phyloP scores from a whole-genome alignment of 768 basidiomycete genomes.

The Trametes elegans region DNA sequence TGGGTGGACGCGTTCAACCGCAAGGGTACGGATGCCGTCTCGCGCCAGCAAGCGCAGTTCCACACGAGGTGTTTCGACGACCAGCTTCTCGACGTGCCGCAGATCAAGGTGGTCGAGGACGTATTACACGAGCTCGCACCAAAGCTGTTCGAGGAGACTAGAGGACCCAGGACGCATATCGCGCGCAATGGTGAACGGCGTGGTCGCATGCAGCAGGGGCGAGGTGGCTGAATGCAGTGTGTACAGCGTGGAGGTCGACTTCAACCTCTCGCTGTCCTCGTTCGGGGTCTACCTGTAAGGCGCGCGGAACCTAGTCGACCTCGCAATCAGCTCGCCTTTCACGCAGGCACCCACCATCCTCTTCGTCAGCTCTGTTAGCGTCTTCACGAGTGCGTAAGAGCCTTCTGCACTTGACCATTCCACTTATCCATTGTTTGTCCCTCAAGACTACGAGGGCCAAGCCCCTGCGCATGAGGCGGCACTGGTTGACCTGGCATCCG shows the following conservation, averaged over 20 bases:
- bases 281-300: conserved; percentile 37
- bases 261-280: conserved; percentile 38
- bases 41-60: conserved; percentile 29
- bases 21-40: conserved; percentile 16
- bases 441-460: conserved; percentile 5
- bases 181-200: conserved; percentile 30
- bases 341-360: neutral
- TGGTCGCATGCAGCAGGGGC: no score
- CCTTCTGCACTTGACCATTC: no score
- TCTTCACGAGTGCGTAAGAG: conserved; percentile 7
- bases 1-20: conserved; percentile 29
- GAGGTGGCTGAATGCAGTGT: neutral
- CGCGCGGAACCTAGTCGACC: conserved; percentile 16
- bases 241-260: conserved; percentile 41
- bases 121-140: conserved; percentile 19
- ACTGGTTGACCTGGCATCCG: conserved; percentile 19
- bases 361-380: conserved; percentile 15
- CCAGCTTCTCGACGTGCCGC: conserved; percentile 27
- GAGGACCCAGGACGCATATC: conserved; percentile 11
- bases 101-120: conserved; percentile 36
- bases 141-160: conserved; percentile 11
- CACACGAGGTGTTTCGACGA: conserved; percentile 33
- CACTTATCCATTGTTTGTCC: neutral
- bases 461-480: conserved; percentile 4
- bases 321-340: conserved; percentile 15